Evolutionary conservation across 2,329 filamentous ascomycete genomes (phyloP).

Genomic region (Botryosphaeria dothidea): DNA sequence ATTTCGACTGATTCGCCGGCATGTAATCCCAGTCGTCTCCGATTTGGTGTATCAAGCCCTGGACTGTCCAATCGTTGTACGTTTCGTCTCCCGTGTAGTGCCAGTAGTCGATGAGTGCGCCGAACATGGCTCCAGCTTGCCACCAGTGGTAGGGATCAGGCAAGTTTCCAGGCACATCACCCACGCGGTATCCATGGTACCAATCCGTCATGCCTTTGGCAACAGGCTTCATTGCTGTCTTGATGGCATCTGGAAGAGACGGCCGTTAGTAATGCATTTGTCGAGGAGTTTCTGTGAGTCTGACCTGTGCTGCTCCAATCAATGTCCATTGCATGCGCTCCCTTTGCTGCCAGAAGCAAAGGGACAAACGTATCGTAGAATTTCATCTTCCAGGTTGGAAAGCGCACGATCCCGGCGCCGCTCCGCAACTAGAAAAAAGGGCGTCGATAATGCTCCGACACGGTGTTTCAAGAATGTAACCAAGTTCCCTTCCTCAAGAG

Average conservation of each 20-base stretch:
- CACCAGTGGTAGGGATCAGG: conserved; percentile 28
- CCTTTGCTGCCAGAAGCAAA: neutral
- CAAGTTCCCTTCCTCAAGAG: neutral
- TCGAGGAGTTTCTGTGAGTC: neutral
- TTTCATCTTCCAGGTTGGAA: neutral
- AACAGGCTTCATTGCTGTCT: conserved; percentile 57
- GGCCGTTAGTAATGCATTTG: neutral
- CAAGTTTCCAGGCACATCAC: conserved; percentile 56
- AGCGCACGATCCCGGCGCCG: neutral
- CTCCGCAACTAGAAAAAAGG: neutral
- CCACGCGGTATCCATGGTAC: conserved; percentile 60
- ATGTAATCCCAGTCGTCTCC: conserved; percentile 42
- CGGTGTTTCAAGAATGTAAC: neutral
- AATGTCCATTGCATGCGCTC: neutral
- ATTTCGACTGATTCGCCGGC: conserved; percentile 36
- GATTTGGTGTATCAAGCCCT: conserved; percentile 24
- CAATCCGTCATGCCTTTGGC: conserved; percentile 53
- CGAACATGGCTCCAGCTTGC: conserved; percentile 26
- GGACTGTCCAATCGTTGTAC: conserved; percentile 21
- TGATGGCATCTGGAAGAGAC: conserved; percentile 57
- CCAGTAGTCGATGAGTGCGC: conserved; percentile 22
- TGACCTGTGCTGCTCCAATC: conserved; percentile 5
- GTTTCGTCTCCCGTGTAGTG: conserved; percentile 25
- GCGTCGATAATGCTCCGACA: neutral
- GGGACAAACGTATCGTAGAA: neutral